A percentile compares a stretch with the other conserved stretches of the same genome.
Conservation (phyloP, 2,329 filamentous ascomycete genomes). For the Nothophaeocryptopus gaeumannii region DNA sequence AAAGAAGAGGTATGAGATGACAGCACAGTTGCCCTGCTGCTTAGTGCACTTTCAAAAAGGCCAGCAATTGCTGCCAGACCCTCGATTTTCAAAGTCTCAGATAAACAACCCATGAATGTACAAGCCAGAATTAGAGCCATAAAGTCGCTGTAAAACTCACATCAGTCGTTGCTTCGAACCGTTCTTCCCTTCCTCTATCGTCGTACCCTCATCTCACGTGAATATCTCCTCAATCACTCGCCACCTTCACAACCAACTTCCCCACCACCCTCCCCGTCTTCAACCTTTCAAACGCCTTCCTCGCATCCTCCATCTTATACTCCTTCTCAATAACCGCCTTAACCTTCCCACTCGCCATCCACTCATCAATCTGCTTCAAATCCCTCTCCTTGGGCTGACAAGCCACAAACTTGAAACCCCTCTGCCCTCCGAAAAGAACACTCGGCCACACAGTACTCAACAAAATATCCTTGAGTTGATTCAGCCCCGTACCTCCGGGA, state of each 20-base stretch:
- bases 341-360: slow-evolving; percentile 59
- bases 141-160: too few species aligned
- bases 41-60: too few species aligned
- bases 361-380: slow-evolving; percentile 50
- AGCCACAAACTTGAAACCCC: slow-evolving; percentile 41
- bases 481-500: slow-evolving; percentile 39
- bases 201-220: too few species aligned
- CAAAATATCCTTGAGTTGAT: slow-evolving; percentile 39
- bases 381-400: slow-evolving; percentile 44
- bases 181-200: too few species aligned
- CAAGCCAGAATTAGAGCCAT: too few species aligned
- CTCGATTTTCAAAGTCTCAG: too few species aligned
- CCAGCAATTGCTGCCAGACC: too few species aligned
- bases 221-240: slow-evolving; percentile 1
- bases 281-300: slow-evolving; percentile 58
- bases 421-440: slow-evolving; percentile 52
- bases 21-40: too few species aligned
- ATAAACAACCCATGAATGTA: too few species aligned
- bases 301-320: slow-evolving; percentile 56
- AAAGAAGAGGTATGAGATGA: too few species aligned
- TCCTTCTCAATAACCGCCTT: slow-evolving; percentile 55
- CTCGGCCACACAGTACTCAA: slow-evolving; percentile 36
- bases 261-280: slow-evolving; percentile 56
- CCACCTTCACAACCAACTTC: slow-evolving; percentile 53
- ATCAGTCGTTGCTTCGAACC: too few species aligned